These are phyloP conservation scores for Zangia roseola DNA, from an alignment of 768 basidiomycete genomes.

Conservation along the genomic window DNA sequence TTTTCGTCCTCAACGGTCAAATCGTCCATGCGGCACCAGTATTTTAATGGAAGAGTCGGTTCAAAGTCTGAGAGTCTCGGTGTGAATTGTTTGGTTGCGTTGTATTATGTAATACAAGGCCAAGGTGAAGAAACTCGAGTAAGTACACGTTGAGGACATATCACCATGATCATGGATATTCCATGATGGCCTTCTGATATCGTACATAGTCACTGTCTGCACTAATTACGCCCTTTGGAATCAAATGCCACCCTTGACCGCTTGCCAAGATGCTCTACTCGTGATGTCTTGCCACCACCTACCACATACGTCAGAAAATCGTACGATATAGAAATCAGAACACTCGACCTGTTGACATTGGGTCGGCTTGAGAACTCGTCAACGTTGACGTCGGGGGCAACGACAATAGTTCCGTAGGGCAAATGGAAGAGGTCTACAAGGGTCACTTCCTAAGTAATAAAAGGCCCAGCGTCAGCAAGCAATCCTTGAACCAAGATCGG, in stretches of 20 bases:
- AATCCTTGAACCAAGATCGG: not conserved
- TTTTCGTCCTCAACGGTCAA: conserved; percentile 56
- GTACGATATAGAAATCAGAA: no score
- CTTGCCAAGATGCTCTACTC: conserved; percentile 44
- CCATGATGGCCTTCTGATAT: no score
- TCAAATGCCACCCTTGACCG: conserved; percentile 38
- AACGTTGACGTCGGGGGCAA: not conserved
- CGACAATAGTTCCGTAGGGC: conserved; percentile 14
- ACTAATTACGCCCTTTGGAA: no score
- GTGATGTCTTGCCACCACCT: conserved; percentile 52
- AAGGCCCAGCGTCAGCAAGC: not conserved
- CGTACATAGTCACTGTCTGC: no score
- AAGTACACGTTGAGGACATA: no score
- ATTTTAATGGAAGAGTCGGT: no score
- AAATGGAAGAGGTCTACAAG: conserved; percentile 24
- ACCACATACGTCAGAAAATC: not conserved
- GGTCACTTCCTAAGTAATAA: conserved; percentile 16
- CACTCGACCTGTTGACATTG: conserved; percentile 19
- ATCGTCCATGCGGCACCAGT: conserved; percentile 43
- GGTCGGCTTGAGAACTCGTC: conserved; percentile 18
- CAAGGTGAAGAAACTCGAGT: no score
- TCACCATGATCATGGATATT: no score
- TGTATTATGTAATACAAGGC: no score
- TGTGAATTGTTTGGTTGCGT: no score
- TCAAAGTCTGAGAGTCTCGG: no score